A percentile compares a stretch with the other conserved stretches of the same genome.
phyloP scores from a whole-genome alignment of 495 filamentous ascomycete species.

The Aspergillus heteromorphus region DNA sequence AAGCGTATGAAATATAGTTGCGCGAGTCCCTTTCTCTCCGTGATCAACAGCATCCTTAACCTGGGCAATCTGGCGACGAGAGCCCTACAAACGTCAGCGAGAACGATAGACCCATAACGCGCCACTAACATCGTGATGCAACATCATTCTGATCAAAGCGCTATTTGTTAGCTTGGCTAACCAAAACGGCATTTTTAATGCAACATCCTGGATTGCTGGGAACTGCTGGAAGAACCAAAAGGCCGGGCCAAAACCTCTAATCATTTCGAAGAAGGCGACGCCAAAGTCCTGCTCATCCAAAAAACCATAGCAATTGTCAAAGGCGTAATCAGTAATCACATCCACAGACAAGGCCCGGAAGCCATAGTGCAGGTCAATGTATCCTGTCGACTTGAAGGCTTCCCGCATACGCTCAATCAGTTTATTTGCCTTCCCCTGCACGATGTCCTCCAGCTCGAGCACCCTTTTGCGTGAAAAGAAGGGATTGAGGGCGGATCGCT shows the following conservation, averaged over 20 bases:
- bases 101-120: neutral
- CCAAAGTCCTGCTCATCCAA: slow-evolving; percentile 17
- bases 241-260: slow-evolving; percentile 12
- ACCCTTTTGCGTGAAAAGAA: slow-evolving; percentile 39
- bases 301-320: slow-evolving; percentile 22
- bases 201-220: slow-evolving; percentile 11
- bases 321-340: slow-evolving; percentile 40
- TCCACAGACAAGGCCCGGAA: slow-evolving; percentile 36
- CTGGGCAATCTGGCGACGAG: slow-evolving; percentile 11
- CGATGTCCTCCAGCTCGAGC: slow-evolving; percentile 26
- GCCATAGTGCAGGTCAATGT: slow-evolving; percentile 18
- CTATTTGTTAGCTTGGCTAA: slow-evolving; percentile 12
- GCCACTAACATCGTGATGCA: slow-evolving; percentile 19
- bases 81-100: slow-evolving; percentile 1
- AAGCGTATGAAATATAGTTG: slow-evolving; percentile 34
- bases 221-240: slow-evolving; percentile 23
- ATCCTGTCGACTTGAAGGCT: slow-evolving; percentile 10
- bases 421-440: slow-evolving; percentile 15
- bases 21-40: slow-evolving; percentile 14
- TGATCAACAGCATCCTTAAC: slow-evolving; percentile 14
- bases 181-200: slow-evolving; percentile 17
- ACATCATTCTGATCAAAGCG: slow-evolving; percentile 10
- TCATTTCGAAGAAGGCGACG: slow-evolving; percentile 14
- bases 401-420: slow-evolving; percentile 10
- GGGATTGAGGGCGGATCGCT: slow-evolving; percentile 29